phyloP scores from a whole-genome alignment of 352 stramenopile genomes.

The Discostella stelligera region DNA sequence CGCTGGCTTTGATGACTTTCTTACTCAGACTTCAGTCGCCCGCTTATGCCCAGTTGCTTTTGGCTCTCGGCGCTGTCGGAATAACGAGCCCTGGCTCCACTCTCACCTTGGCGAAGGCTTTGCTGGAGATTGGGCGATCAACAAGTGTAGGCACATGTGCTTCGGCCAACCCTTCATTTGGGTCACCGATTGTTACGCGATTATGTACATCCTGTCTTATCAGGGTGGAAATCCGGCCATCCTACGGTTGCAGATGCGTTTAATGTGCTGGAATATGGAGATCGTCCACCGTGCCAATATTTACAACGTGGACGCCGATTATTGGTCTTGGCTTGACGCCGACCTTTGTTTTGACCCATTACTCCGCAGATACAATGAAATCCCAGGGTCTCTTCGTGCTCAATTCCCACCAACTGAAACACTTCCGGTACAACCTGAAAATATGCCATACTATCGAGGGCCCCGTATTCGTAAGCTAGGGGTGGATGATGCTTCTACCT shows the following conservation, averaged over 20 bases:
- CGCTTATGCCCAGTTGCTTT: constrained; percentile 4
- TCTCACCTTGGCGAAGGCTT: constrained; percentile 15
- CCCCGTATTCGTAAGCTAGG: neutral
- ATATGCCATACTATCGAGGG: too few relatives aligned
- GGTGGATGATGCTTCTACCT: neutral
- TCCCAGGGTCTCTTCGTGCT: neutral
- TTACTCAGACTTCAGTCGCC: too few relatives aligned
- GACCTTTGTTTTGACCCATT: neutral
- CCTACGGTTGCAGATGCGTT: too few relatives aligned
- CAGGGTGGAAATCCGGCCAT: constrained; percentile 22
- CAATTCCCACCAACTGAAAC: neutral
- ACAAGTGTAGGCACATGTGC: neutral
- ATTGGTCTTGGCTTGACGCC: neutral
- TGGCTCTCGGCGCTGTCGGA: neutral
- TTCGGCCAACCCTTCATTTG: neutral
- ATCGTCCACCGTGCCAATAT: neutral
- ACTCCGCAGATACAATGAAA: neutral
- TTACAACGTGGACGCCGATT: neutral
- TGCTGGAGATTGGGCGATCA: constrained; percentile 18
- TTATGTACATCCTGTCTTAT: constrained; percentile 15
- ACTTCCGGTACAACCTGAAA: neutral
- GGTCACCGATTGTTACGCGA: too few relatives aligned
- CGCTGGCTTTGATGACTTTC: too few relatives aligned
- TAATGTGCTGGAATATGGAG: too few relatives aligned
- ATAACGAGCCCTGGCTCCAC: constrained; percentile 4